Evolutionary conservation across 805 yeast species (phyloP).

Genomic region (Saturnispora hagleri): DNA sequence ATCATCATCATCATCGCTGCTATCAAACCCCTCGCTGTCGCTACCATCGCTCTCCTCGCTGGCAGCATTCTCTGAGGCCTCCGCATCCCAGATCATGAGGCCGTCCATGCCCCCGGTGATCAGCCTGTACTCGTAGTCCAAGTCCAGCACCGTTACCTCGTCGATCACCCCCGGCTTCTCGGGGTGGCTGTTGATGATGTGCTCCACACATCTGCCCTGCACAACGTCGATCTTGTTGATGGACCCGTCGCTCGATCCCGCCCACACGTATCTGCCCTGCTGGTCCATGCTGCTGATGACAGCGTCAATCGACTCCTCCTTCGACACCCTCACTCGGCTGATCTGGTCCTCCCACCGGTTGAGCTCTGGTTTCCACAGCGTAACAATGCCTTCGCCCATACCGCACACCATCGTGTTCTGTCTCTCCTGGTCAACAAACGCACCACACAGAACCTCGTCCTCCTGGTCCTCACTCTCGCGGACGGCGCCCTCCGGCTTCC

Average conservation of each 20-base stretch:
- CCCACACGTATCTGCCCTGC: slow-evolving; percentile 54
- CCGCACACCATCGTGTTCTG: slow-evolving; percentile 54
- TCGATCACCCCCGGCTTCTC: slow-evolving; percentile 69
- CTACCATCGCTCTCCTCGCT: slow-evolving; percentile 24
- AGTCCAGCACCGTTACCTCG: slow-evolving; percentile 67
- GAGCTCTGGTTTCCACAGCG: slow-evolving; percentile 72
- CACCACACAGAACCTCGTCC: slow-evolving; percentile 77
- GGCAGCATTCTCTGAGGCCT: slow-evolving; percentile 12
- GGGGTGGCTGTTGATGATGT: slow-evolving; percentile 51
- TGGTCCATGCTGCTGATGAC: slow-evolving; percentile 48
- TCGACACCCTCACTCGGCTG: slow-evolving; percentile 59
- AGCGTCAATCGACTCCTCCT: slow-evolving; percentile 60
- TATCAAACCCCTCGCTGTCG: slow-evolving; percentile 12
- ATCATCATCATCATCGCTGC: slow-evolving; percentile 7
- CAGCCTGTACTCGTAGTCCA: slow-evolving; percentile 73
- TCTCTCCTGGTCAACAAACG: slow-evolving; percentile 54
- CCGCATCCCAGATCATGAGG: slow-evolving; percentile 63
- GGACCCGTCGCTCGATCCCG: slow-evolving; percentile 72
- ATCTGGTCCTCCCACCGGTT: slow-evolving; percentile 72
- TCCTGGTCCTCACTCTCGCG: slow-evolving; percentile 80
- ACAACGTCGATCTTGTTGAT: slow-evolving; percentile 60
- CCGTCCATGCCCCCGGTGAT: slow-evolving; percentile 79
- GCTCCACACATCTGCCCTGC: slow-evolving; percentile 53
- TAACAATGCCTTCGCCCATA: slow-evolving; percentile 83
- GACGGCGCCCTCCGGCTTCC: slow-evolving; percentile 49